Conservation (phyloP, 331 rosid genomes). For the Arachis monticola region DNA sequence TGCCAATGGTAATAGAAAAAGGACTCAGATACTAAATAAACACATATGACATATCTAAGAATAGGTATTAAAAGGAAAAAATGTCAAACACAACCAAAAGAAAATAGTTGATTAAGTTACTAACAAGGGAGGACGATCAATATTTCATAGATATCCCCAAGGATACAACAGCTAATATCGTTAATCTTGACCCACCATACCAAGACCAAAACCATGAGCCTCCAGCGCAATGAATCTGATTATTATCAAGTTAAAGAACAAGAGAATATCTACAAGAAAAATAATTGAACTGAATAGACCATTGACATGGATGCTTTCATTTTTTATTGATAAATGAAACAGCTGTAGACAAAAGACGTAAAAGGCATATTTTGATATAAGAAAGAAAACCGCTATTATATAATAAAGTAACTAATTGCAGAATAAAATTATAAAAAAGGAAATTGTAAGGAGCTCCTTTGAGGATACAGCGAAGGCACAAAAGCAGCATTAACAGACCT, state of each 20-base stretch:
- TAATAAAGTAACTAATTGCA: constrained; percentile 25
- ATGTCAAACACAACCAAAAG: constrained; percentile 8
- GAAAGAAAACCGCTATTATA: background rate
- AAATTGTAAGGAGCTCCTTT: background rate
- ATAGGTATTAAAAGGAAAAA: background rate
- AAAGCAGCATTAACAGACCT: constrained; percentile 89
- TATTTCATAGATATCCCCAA: background rate
- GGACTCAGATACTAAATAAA: constrained; percentile 8
- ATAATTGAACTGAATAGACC: constrained; percentile 12
- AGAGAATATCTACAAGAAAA: constrained; percentile 29
- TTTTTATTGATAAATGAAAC: constrained; percentile 9
- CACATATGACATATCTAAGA: background rate
- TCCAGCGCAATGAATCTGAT: constrained; percentile 57
- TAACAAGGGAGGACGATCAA: background rate
- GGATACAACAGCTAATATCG: constrained; percentile 70
- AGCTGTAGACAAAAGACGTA: background rate
- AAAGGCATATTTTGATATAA: background rate
- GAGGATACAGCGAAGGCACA: constrained; percentile 75
- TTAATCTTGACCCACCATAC: constrained; percentile 48
- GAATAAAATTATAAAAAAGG: constrained; percentile 10
- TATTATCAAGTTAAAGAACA: constrained; percentile 55
- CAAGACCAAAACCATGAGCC: constrained; percentile 60
- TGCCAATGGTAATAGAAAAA: background rate
- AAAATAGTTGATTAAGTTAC: background rate
- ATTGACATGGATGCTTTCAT: constrained; percentile 14